A percentile compares a stretch with the other conserved stretches of the same genome.
phyloP scores from a whole-genome alignment of 148 eudicot genomes.

The Pharnaceum exiguum region DNA sequence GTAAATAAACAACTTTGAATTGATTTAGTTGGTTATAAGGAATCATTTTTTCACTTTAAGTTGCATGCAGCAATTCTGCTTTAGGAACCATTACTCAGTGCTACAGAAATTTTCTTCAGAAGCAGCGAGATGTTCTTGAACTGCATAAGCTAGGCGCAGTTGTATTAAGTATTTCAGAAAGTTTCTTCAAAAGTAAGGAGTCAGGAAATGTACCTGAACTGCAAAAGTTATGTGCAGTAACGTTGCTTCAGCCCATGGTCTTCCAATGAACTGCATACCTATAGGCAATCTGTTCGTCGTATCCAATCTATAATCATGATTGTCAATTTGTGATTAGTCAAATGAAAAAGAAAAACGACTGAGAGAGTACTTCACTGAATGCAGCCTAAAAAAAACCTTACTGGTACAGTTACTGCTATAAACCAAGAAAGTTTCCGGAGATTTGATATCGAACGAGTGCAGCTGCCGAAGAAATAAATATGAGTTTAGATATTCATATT shows the following conservation, averaged over 20 bases:
- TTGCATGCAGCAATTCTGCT: no score
- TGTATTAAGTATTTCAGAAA: no score
- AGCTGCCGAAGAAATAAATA: slow-evolving; percentile 41
- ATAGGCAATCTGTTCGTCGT: slow-evolving; percentile 82
- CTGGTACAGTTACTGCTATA: slow-evolving; percentile 92
- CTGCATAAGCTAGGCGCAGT: no score
- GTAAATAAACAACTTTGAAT: no score
- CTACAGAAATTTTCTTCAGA: background rate
- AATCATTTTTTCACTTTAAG: no score
- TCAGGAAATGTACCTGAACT: slow-evolving; percentile 58
- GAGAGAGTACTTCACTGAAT: background rate
- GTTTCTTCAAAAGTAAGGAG: no score
- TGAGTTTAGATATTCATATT: no score
- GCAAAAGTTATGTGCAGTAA: slow-evolving; percentile 63
- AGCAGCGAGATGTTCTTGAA: no score
- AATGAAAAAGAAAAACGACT: background rate
- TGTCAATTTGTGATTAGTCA: background rate
- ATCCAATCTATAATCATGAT: slow-evolving; percentile 66
- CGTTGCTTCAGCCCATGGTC: slow-evolving; percentile 90
- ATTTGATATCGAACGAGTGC: slow-evolving; percentile 77
- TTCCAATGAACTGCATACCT: slow-evolving; percentile 87
- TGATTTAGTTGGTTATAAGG: no score
- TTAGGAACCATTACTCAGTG: background rate
- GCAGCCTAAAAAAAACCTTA: no score
- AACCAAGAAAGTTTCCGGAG: slow-evolving; percentile 91